Evolutionary conservation across 2,329 filamentous ascomycete species (phyloP).

Genomic region (Aspergillus ruber): DNA sequence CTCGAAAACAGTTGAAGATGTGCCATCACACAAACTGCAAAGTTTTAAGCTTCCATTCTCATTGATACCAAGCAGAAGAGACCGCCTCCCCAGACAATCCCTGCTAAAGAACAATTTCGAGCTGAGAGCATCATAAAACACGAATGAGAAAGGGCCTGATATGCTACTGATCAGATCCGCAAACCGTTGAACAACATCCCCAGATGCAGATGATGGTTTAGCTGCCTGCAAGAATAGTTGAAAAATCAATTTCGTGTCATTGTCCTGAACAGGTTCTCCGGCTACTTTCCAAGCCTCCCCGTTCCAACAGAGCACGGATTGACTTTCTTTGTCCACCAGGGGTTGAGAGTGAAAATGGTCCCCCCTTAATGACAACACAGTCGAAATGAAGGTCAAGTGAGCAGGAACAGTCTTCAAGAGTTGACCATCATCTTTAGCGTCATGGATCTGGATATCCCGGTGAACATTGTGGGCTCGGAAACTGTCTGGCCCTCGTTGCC

Average conservation of each 20-base stretch:
- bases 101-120: slow-evolving; percentile 70
- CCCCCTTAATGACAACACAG: slow-evolving; percentile 85
- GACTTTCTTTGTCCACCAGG: slow-evolving; percentile 50
- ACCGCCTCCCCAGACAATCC: slow-evolving; percentile 81
- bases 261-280: slow-evolving; percentile 54
- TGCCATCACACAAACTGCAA: slow-evolving; percentile 62
- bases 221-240: slow-evolving; percentile 47
- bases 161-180: slow-evolving; percentile 52
- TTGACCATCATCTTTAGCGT: slow-evolving; percentile 1
- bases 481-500: slow-evolving; percentile 41
- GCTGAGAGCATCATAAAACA: slow-evolving; percentile 64
- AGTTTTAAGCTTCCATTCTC: slow-evolving; percentile 51
- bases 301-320: slow-evolving; percentile 86
- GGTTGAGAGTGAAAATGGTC: slow-evolving; percentile 66
- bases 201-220: slow-evolving; percentile 3
- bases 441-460: slow-evolving; percentile 11
- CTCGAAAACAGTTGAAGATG: slow-evolving; percentile 50
- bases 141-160: slow-evolving; percentile 82
- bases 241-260: slow-evolving; percentile 71
- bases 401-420: slow-evolving; percentile 16
- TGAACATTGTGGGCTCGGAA: slow-evolving; percentile 26
- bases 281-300: slow-evolving; percentile 84
- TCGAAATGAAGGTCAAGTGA: slow-evolving; percentile 64
- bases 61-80: slow-evolving; percentile 57
- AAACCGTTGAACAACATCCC: slow-evolving; percentile 19